phyloP scores from a whole-genome alignment of 164 flowering plant genomes.

The Chimonanthus salicifolius region DNA sequence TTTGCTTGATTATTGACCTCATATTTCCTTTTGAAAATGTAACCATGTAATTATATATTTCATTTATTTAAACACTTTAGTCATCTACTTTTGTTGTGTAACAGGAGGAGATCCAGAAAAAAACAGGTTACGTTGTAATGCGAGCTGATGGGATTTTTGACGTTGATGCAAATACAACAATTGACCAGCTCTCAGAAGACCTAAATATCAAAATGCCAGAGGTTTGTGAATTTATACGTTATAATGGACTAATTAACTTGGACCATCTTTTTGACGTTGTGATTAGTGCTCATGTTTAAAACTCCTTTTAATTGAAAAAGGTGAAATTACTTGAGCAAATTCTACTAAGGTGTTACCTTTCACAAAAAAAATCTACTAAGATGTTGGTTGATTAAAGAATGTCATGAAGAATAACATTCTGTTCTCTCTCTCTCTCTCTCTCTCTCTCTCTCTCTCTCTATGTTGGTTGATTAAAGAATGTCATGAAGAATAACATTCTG shows the following conservation, averaged over 20 bases:
- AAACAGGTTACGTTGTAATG: slow-evolving; percentile 95
- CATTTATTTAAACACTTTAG: neutral
- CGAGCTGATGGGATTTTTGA: slow-evolving; percentile 93
- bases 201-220: slow-evolving; percentile 84
- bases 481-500: neutral
- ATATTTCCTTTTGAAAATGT: too few relatives aligned
- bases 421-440: neutral
- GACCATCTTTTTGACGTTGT: neutral
- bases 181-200: slow-evolving; percentile 96
- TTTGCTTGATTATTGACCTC: too few relatives aligned
- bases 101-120: slow-evolving; percentile 96
- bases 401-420: neutral
- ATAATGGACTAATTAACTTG: neutral
- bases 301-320: too few relatives aligned
- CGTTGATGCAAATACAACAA: slow-evolving; percentile 98
- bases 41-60: neutral
- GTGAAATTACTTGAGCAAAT: too few relatives aligned
- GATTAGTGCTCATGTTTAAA: too few relatives aligned
- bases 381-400: neutral
- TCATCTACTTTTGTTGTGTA: slow-evolving; percentile 8
- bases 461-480: neutral
- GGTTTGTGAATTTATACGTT: slow-evolving; percentile 32
- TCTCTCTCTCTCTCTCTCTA: neutral
- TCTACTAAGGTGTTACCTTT: too few relatives aligned
- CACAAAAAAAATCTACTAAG: too few relatives aligned